Evolutionary conservation across 2,329 filamentous ascomycete genomes (phyloP).

Genomic region (Talaromyces marneffei): DNA sequence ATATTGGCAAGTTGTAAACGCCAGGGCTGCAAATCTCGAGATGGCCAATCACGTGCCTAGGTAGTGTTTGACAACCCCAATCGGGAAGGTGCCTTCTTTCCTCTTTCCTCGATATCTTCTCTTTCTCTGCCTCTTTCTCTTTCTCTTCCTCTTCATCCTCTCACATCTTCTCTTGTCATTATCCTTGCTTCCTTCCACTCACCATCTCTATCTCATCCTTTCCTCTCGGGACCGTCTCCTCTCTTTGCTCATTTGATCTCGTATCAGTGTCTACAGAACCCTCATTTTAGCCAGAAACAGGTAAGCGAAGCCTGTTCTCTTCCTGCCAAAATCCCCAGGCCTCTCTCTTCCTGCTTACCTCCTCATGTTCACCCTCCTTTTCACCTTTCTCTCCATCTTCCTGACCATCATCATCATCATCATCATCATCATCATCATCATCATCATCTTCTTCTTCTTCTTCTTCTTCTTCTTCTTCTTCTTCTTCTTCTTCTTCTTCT

Average conservation of each 20-base stretch:
- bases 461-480: background rate
- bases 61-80: background rate
- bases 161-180: background rate
- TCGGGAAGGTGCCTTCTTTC: background rate
- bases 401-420: background rate
- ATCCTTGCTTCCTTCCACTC: background rate
- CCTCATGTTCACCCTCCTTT: background rate
- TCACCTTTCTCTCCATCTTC: background rate
- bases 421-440: background rate
- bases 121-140: background rate
- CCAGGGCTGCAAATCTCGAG: background rate
- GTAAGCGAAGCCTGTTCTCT: background rate
- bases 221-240: too few species aligned
- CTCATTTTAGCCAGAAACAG: background rate
- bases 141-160: background rate
- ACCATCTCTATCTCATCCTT: background rate
- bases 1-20: too few species aligned
- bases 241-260: background rate
- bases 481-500: background rate
- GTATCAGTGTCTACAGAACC: background rate
- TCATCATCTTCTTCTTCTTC: background rate
- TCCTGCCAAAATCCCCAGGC: background rate
- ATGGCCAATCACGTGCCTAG: background rate
- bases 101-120: background rate
- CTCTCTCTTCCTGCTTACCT: background rate